phyloP scores from a whole-genome alignment of 2,329 filamentous ascomycete species.

The Ophiostoma populinum region DNA sequence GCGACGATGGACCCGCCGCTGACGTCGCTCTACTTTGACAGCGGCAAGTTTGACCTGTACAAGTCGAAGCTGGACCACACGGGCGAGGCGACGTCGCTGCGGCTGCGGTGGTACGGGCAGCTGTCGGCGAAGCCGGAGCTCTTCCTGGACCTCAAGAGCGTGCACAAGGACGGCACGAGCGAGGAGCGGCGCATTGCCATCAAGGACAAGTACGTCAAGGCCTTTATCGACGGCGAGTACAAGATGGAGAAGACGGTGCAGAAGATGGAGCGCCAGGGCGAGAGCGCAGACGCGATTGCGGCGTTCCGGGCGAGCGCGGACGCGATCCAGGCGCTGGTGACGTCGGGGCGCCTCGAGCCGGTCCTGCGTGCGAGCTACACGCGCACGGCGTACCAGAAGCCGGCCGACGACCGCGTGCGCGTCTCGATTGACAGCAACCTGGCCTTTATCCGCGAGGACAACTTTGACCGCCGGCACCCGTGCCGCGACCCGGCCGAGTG shows the following conservation, averaged over 20 bases:
- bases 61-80: conserved; percentile 64
- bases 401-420: conserved; percentile 73
- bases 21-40: conserved; percentile 94
- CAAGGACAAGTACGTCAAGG: conserved; percentile 86
- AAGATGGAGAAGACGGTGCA: conserved; percentile 79
- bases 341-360: conserved; percentile 61
- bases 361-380: conserved; percentile 84
- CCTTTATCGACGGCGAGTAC: conserved; percentile 75
- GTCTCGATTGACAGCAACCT: conserved; percentile 88
- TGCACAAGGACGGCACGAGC: conserved; percentile 58
- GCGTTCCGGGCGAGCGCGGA: conserved; percentile 54
- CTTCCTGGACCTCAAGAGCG: conserved; percentile 74
- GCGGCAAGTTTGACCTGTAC: conserved; percentile 70
- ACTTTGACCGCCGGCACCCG: conserved; percentile 65
- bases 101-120: conserved; percentile 83
- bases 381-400: conserved; percentile 91
- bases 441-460: conserved; percentile 65
- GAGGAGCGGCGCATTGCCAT: conserved; percentile 67
- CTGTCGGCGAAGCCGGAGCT: conserved; percentile 65
- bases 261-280: conserved; percentile 68
- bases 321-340: conserved; percentile 66
- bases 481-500: conserved; percentile 78
- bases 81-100: conserved; percentile 49
- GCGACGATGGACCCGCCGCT: conserved; percentile 72
- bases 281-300: conserved; percentile 47